Percentiles rank a stretch among this genome's conserved stretches.
phyloP scores from a whole-genome alignment of 495 filamentous ascomycete species.

The Penicillium cataractarum region DNA sequence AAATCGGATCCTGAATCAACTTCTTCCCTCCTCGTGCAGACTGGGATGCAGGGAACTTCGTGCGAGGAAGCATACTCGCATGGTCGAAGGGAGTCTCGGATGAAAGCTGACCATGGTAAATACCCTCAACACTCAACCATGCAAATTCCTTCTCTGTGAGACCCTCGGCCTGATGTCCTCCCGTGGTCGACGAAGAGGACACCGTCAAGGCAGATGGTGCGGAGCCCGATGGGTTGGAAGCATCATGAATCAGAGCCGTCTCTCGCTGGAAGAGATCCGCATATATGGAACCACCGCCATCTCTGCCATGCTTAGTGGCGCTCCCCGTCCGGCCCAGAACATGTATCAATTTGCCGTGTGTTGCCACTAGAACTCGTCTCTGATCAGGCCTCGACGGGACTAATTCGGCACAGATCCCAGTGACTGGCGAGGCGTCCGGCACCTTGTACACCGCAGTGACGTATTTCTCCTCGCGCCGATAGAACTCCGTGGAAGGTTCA shows the following conservation, averaged over 20 bases:
- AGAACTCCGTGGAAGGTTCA: conserved; percentile 91
- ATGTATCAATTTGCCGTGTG: conserved; percentile 73
- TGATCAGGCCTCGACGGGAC: conserved; percentile 68
- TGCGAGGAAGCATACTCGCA: conserved; percentile 73
- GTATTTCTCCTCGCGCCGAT: conserved; percentile 92
- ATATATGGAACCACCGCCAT: conserved; percentile 82
- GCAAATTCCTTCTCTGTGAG: conserved; percentile 75
- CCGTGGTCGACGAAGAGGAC: conserved; percentile 74
- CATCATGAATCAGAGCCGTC: conserved; percentile 72
- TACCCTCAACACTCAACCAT: conserved; percentile 85
- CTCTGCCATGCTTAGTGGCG: conserved; percentile 60
- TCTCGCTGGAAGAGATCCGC: conserved; percentile 86
- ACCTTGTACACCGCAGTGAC: conserved; percentile 77
- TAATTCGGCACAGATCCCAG: conserved; percentile 78
- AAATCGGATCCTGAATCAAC: conserved; percentile 68
- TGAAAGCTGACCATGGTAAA: conserved; percentile 79
- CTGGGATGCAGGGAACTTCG: conserved; percentile 69
- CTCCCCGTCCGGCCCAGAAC: conserved; percentile 72
- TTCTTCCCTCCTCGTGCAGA: conserved; percentile 64
- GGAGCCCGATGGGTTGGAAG: conserved; percentile 53
- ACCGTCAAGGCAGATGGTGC: conserved; percentile 68
- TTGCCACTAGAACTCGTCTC: conserved; percentile 76
- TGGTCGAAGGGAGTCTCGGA: conserved; percentile 62
- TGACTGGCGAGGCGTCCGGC: conserved; percentile 73
- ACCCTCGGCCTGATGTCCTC: conserved; percentile 47